Base-by-base conservation (phyloP, 2,329 filamentous ascomycete genomes). In the Huntiella abstrusa region DNA sequence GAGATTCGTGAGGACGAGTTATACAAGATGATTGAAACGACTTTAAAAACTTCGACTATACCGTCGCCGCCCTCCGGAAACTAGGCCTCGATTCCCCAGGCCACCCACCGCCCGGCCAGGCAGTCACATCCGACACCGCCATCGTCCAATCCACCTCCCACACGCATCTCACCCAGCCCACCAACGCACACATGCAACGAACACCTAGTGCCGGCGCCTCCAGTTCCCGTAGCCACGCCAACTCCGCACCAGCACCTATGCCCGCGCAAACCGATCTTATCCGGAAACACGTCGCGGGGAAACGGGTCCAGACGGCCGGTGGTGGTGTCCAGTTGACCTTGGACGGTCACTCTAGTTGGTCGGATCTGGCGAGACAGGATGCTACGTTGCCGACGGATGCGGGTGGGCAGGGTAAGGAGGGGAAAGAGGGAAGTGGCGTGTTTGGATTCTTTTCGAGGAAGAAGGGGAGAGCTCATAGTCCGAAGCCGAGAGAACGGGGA, bases 41-140 rank as follows among this genome's bases (percentile, higher is more conserved):
- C 56, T 98, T 96, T 58, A 78, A 83, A 59, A 84, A 87, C 1
- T 98, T 96, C 59, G 91, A 98, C 60, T 98, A 98, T 62, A 95
- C 87, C 0, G 65, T 79, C 3, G 77, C 83, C 15, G 81, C 77
- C 3, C 88, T 49, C 28, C 44, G 48, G 5, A 49, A 49, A 32
- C 41, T 49, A 8, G 48, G 48, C 17, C 46, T 49, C 1, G 48
- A 49, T 6, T 36, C 43, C 2, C 41, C 41, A 2, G 45, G 38
- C 10, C 42, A 42, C n/a, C 37, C 32, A 3, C 10, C 43, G 4
- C 13, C 15, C 8, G 28, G 35, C 10, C 11, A 17, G 3, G 40
- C 16, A 16, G 12, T 13, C 13, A 4, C 38, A 11, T 15, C 36
- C 32, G 36, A 37, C n/a, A 7, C 35, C 12, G 13, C 35, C 15